Evolutionary conservation across 139 green algal species (phyloP), one percentile per base, ranked within the genome.

Genomic region (Picochlorum sp.): DNA sequence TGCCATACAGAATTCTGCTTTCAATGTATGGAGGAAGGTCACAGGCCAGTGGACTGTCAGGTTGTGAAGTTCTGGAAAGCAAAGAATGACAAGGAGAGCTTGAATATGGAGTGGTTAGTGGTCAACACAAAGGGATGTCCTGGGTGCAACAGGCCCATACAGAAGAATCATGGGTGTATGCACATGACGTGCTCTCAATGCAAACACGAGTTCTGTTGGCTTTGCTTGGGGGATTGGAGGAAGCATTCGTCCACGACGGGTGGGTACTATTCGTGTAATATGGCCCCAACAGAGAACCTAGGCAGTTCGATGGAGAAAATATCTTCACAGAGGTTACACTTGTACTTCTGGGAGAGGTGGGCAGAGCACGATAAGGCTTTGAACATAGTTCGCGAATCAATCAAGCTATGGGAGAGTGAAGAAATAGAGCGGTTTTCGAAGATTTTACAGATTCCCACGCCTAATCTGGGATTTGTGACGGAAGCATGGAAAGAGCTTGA

Each of bases 231-330:
- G 4, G 49, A 84, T 23, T 99, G 94, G 94, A 74, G 66, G 20
- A 84, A 96, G 65, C 94, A 99, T 68, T 90, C 89, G 16, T 92
- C 98, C 75, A 74, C 85, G 46, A 98, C 94, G 0, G 94, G 94
- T 10, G 94, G 94, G 52, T 98, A 89, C 73, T 98, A 98, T 76
- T 10, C 34, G 3, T 66, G 61, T 46, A 66, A 66, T 23, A 56
- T 10, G 18, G 23, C n/a, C 46, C n/a, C 52, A 54, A 56, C 80
- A 8, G 83, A 87, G 76, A 77, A 85, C 49, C 77, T 84, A 58
- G 92, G 92, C 11, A 74, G 95, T 54, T 87, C 90, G 21, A 82
- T 97, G 58, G 89, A 92, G 60, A 91, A 90, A 79, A 67, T 83
- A 49, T 86, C 84, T 6, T 76, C 98, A 61, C 85, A 94, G 84